Conservation (phyloP, 148 eudicot genomes). For the Arbutus unedo region DNA sequence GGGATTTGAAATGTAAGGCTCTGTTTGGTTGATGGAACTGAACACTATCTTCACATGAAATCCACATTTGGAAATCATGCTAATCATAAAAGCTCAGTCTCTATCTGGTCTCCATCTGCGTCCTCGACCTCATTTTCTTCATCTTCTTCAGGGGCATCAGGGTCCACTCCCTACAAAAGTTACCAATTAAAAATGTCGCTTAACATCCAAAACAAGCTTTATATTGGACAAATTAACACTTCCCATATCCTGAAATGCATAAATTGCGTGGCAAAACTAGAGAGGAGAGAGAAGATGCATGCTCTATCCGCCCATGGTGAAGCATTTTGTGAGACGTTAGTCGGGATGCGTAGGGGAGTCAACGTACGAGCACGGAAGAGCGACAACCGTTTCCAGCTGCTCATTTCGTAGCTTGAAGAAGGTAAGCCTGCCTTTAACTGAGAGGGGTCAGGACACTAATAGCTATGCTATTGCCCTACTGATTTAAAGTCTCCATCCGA, state of each 20-base stretch:
- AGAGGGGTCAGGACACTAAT: too few relatives aligned
- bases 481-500: too few relatives aligned
- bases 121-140: conserved; percentile 93
- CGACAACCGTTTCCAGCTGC: too few relatives aligned
- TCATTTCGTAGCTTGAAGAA: too few relatives aligned
- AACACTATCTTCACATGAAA: background rate
- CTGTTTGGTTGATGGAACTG: too few relatives aligned
- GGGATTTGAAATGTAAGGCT: too few relatives aligned
- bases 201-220: background rate
- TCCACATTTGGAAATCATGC: too few relatives aligned
- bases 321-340: background rate
- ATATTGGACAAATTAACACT: background rate
- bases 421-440: too few relatives aligned
- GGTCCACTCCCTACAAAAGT: conserved; percentile 83
- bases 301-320: background rate
- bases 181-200: background rate
- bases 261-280: background rate
- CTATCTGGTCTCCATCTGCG: conserved; percentile 83
- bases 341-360: too few relatives aligned
- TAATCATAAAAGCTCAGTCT: conserved; percentile 65
- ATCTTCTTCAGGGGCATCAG: conserved; percentile 98
- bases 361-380: too few relatives aligned
- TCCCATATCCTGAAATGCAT: background rate
- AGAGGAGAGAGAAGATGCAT: background rate
- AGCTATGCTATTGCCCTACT: too few relatives aligned